Evolutionary conservation across 352 stramenopile species (phyloP).

Genomic region (Phytophthora pseudosyringae): DNA sequence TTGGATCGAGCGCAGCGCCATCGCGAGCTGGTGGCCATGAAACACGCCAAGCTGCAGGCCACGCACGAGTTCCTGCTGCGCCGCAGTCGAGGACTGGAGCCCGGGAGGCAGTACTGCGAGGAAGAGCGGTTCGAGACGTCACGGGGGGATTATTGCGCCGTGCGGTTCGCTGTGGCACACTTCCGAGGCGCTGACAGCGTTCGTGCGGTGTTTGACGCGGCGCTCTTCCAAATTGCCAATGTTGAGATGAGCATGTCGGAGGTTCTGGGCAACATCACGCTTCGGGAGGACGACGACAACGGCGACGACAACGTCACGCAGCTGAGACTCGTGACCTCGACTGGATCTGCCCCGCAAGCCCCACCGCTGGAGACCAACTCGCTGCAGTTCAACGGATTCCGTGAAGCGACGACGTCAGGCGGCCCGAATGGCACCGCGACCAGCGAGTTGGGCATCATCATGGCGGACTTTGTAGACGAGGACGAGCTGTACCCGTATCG

Average conservation of each 20-base stretch:
- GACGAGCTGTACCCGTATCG: constrained; percentile 47
- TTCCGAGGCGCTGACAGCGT: constrained; percentile 37
- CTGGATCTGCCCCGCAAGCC: constrained; percentile 20
- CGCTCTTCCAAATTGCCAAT: constrained; percentile 46
- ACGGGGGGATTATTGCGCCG: constrained; percentile 40
- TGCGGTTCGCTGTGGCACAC: constrained; percentile 45
- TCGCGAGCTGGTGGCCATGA: constrained; percentile 29
- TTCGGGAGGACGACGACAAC: constrained; percentile 53
- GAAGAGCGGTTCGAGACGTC: constrained; percentile 46
- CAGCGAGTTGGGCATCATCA: constrained; percentile 33
- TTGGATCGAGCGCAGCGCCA: constrained; percentile 35
- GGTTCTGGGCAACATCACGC: constrained; percentile 47
- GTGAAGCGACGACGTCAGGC: constrained; percentile 20
- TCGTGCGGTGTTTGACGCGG: constrained; percentile 43
- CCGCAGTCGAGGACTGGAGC: constrained; percentile 37
- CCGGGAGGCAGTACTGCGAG: constrained; percentile 37
- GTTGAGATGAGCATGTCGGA: constrained; percentile 61
- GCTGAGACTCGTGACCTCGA: constrained; percentile 39
- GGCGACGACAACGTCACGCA: constrained; percentile 37
- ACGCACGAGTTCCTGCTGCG: constrained; percentile 38
- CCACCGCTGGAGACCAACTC: constrained; percentile 43
- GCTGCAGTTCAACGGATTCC: constrained; percentile 45
- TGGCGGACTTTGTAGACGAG: constrained; percentile 47
- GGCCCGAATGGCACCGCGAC: constrained; percentile 11
- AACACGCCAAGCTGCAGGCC: constrained; percentile 24